Percentiles rank a stretch among this genome's conserved stretches.
phyloP scores from a whole-genome alignment of 768 basidiomycete species.

The Russula dissimulans region DNA sequence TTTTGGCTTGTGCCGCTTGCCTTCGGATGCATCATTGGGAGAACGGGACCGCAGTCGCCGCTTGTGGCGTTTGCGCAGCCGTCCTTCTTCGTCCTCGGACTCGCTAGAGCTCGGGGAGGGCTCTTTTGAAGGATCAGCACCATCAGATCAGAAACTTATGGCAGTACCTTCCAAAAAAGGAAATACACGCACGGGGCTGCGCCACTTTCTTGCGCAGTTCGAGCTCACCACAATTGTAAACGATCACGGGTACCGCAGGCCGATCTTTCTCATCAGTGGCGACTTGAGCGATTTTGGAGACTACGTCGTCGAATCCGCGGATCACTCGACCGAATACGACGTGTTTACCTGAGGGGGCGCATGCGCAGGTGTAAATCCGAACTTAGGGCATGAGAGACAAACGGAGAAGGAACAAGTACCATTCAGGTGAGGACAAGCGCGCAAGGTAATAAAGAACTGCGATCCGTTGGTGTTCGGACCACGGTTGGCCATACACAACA shows the following conservation, averaged over 20 bases:
- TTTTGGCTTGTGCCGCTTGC: conserved; percentile 21
- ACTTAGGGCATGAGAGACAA: conserved; percentile 23
- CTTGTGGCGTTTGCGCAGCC: conserved; percentile 15
- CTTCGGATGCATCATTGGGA: background rate
- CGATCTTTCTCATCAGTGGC: conserved; percentile 69
- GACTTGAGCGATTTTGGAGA: conserved; percentile 50
- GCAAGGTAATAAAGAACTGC: conserved; percentile 80
- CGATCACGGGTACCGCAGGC: conserved; percentile 55
- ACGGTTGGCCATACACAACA: conserved; percentile 87
- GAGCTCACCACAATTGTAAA: conserved; percentile 78
- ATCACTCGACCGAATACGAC: conserved; percentile 45
- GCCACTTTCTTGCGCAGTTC: conserved; percentile 47
- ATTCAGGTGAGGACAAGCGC: conserved; percentile 63
- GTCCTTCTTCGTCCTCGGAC: conserved; percentile 6
- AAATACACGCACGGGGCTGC: conserved; percentile 18
- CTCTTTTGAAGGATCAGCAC: conserved; percentile 3
- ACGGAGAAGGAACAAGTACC: conserved; percentile 41
- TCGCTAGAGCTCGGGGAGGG: conserved; percentile 11
- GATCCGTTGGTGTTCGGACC: conserved; percentile 79
- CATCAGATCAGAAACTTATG: background rate
- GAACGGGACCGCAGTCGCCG: conserved; percentile 17
- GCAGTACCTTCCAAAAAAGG: background rate
- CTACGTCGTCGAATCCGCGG: conserved; percentile 51
- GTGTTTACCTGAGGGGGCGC: conserved; percentile 41
- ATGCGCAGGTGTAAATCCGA: conserved; percentile 22